Evolutionary conservation across 2,329 filamentous ascomycete genomes (phyloP).

Genomic region (Xylariaceae sp.): DNA sequence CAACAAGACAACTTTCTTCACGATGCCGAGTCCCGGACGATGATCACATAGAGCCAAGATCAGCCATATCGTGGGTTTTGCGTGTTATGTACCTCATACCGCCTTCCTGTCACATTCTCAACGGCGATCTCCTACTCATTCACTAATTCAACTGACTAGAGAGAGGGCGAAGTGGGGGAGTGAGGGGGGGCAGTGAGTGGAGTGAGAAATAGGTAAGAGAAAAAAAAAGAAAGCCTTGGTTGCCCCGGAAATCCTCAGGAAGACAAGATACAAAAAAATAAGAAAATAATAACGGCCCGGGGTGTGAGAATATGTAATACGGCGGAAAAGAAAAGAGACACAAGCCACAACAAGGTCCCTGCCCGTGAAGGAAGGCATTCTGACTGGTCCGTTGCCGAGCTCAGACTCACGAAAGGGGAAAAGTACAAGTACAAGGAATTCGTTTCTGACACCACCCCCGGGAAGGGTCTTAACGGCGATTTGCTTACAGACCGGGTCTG

Average conservation of each 20-base stretch:
- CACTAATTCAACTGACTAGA: too few relatives aligned
- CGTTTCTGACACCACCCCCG: too few relatives aligned
- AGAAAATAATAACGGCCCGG: not conserved
- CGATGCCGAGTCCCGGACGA: too few relatives aligned
- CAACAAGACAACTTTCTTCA: too few relatives aligned
- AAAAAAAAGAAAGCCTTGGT: too few relatives aligned
- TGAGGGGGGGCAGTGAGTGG: too few relatives aligned
- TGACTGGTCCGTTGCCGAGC: conserved; percentile 19
- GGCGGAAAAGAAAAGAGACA: not conserved
- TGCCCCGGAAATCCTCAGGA: conserved; percentile 12
- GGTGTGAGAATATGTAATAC: conserved; percentile 7
- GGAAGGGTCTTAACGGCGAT: not conserved
- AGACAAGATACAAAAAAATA: not conserved
- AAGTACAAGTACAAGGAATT: not conserved
- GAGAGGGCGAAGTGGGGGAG: too few relatives aligned
- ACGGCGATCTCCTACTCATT: not conserved
- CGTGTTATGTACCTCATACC: not conserved
- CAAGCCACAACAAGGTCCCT: conserved; percentile 10
- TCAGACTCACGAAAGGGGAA: not conserved
- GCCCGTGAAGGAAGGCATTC: conserved; percentile 4
- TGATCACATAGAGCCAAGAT: too few relatives aligned
- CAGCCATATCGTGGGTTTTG: too few relatives aligned
- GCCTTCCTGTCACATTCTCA: not conserved
- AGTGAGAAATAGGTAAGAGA: too few relatives aligned
- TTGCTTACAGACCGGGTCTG: not conserved